Evolutionary conservation across 1,284 basidiomycete genomes (phyloP), one percentile per base, ranked within the genome.

Genomic region (Leccinum cinnamomeum): DNA sequence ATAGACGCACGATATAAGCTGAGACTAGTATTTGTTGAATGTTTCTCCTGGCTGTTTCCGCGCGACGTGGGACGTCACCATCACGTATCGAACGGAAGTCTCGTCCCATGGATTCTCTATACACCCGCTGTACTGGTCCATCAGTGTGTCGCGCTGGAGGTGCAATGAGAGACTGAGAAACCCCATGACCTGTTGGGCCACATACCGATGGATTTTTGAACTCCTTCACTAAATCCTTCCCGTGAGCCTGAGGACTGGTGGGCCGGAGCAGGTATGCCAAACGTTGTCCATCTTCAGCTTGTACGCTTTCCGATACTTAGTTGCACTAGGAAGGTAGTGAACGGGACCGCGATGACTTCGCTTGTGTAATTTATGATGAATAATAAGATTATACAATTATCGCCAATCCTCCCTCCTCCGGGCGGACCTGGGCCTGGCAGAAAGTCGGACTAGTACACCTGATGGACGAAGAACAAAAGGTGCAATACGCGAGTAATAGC

Each of bases 31-130:
- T 68, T 92, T 89, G 68, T 86, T 90, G 74, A 91, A 93, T 48
- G 90, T 91, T 56, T 92, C 90, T 28, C 75, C 79, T 30, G 83
- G 81, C 53, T 86, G 81, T 68, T 85, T 82, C 67, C 84, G 88
- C 54, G 84, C 86, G 46, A 88, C 82, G 73, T 89, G 83, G 53
- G 82, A 82, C 62, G 89, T 87, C 33, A 88, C 86, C 65, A 92
- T 75, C 14, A 91, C 85, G 73, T 92, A 92, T 70, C 90, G 86
- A 54, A 92, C 84, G 5, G 88, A 85, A 67, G 93, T 89, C 61
- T 92, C 91, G 65, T 92, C 91, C 91, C 91, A 93, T 12, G 91
- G 91, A 59, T 74, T 77, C 59, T 84, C 81, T 70, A 92, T 83
- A 58, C 81, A 82, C 11, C 85, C 88, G 67, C 85, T 81, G 69